A percentile compares a stretch with the other conserved stretches of the same genome.
These are phyloP conservation scores for Barnettozyma vustinii DNA, from an alignment of 805 yeast genomes.

Conservation along the genomic window DNA sequence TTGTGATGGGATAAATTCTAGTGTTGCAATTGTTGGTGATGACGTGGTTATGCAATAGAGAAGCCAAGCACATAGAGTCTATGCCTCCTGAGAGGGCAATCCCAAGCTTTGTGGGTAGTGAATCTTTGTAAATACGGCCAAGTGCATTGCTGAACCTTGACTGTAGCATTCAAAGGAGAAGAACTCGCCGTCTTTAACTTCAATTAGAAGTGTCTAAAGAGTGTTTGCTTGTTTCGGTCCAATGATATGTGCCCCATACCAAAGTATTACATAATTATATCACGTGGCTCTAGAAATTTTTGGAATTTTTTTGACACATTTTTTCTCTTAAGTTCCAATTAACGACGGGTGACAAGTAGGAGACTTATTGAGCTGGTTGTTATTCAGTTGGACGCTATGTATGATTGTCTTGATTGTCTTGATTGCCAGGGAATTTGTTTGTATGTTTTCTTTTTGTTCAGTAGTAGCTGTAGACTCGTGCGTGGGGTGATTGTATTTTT, in stretches of 20 bases:
- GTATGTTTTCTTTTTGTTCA: background rate
- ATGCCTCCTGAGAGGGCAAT: slow-evolving; percentile 79
- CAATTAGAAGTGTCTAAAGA: too few species aligned
- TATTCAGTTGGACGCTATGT: background rate
- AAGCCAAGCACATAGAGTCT: slow-evolving; percentile 68
- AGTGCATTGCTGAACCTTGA: slow-evolving; percentile 1
- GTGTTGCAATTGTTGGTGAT: slow-evolving; percentile 25
- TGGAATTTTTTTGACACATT: background rate
- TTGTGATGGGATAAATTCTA: slow-evolving; percentile 49
- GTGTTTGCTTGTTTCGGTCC: too few species aligned
- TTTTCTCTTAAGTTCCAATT: too few species aligned
- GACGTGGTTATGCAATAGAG: slow-evolving; percentile 38
- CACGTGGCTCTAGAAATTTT: background rate
- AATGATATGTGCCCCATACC: background rate
- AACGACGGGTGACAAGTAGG: too few species aligned
- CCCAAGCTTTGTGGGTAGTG: slow-evolving; percentile 30
- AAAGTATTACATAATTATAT: background rate
- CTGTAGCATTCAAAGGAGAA: background rate
- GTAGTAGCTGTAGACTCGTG: background rate
- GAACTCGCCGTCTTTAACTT: too few species aligned
- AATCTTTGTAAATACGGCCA: background rate
- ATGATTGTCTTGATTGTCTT: background rate
- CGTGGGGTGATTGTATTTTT: background rate
- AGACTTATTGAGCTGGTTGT: background rate
- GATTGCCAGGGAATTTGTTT: too few species aligned